phyloP scores from a whole-genome alignment of 306 rosid species.

The Heteromeles arbutifolia region DNA sequence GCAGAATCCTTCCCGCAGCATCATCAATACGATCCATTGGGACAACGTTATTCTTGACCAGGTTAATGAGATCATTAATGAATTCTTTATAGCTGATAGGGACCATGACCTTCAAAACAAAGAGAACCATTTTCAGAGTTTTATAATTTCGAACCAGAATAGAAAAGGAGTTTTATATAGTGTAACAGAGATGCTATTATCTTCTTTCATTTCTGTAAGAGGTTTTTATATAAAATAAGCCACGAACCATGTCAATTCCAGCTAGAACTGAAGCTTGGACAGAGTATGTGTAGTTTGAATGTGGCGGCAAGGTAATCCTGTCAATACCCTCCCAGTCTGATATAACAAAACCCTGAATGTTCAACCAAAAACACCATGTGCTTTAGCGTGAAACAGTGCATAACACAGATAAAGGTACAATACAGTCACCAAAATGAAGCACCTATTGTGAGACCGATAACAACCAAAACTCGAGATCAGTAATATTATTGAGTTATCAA shows the following conservation, averaged over 20 bases:
- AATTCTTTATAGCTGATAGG: conserved; percentile 61
- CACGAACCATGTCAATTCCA: conserved; percentile 90
- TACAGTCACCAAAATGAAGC: background rate
- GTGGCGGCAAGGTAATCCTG: conserved; percentile 64
- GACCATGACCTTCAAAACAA: conserved; percentile 67
- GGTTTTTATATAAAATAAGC: conserved; percentile 16
- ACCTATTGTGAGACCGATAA: background rate
- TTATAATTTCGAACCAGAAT: background rate
- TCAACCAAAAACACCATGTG: conserved; percentile 12
- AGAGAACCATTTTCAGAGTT: conserved; percentile 20
- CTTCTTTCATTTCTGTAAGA: background rate
- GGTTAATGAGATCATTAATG: conserved; percentile 59
- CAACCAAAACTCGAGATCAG: background rate
- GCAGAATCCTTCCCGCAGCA: conserved; percentile 80
- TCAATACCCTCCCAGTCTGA: conserved; percentile 98
- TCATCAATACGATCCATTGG: conserved; percentile 87
- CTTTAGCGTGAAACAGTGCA: conserved; percentile 11
- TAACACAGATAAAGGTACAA: background rate
- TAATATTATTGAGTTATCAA: background rate
- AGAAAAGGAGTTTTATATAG: background rate
- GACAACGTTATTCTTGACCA: conserved; percentile 65
- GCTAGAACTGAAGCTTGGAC: conserved; percentile 77
- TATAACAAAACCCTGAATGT: conserved; percentile 90
- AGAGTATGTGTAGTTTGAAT: conserved; percentile 77
- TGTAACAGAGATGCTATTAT: background rate